Evolutionary conservation across 2,329 filamentous ascomycete species (phyloP).

Genomic region (Cladosporium sphaerospermum): DNA sequence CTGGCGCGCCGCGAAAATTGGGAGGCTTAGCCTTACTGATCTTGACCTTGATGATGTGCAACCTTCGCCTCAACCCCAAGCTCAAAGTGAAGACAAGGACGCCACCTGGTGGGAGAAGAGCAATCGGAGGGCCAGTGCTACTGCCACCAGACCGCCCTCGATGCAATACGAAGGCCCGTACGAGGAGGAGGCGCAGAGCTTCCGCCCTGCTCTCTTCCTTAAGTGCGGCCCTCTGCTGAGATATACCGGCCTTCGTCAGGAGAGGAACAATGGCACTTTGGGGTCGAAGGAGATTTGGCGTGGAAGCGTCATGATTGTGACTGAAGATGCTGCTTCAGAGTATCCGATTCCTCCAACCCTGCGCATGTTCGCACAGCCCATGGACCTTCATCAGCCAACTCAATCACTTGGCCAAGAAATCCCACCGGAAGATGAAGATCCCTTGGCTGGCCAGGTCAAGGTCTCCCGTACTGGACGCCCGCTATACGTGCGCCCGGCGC

Average conservation of each 20-base stretch:
- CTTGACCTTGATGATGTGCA: slow-evolving; percentile 33
- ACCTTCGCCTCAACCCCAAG: slow-evolving; percentile 1
- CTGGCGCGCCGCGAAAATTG: slow-evolving; percentile 38
- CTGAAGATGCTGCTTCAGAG: slow-evolving; percentile 72
- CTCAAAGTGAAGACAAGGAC: slow-evolving; percentile 14
- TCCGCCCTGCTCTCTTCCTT: slow-evolving; percentile 76
- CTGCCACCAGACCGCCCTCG: slow-evolving; percentile 3
- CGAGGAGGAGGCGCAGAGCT: slow-evolving; percentile 60
- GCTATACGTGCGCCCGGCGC: slow-evolving; percentile 82
- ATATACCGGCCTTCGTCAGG: slow-evolving; percentile 74
- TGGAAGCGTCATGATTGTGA: slow-evolving; percentile 93
- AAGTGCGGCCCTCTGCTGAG: slow-evolving; percentile 86
- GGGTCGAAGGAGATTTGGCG: slow-evolving; percentile 66
- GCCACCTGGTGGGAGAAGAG: slow-evolving; percentile 68
- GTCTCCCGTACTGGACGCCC: slow-evolving; percentile 78
- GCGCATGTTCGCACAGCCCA: slow-evolving; percentile 78
- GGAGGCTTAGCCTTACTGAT: slow-evolving; percentile 37
- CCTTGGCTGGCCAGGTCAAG: slow-evolving; percentile 80
- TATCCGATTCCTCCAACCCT: slow-evolving; percentile 74
- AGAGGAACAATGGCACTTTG: slow-evolving; percentile 39
- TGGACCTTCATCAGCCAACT: slow-evolving; percentile 73
- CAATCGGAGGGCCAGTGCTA: slow-evolving; percentile 19
- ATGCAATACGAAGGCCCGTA: slow-evolving; percentile 57
- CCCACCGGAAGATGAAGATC: slow-evolving; percentile 78
- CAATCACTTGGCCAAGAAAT: slow-evolving; percentile 61